phyloP scores from a whole-genome alignment of 2,329 filamentous ascomycete genomes.

The Volutella citrinella region DNA sequence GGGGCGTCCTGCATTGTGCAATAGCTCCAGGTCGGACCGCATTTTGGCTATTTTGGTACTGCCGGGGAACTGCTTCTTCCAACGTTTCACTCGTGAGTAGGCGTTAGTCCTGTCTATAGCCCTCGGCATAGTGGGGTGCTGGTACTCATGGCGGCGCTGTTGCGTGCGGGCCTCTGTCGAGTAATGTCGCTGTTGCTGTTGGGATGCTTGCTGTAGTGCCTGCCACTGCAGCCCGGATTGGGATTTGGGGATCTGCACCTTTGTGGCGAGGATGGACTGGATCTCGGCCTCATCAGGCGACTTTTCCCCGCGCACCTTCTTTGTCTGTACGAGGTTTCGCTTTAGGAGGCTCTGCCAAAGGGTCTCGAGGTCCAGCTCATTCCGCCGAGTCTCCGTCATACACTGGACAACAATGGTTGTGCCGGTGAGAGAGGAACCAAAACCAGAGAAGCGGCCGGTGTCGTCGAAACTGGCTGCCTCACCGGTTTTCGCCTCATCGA shows the following conservation, averaged over 20 bases:
- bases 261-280: constrained; percentile 28
- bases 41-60: too few species aligned
- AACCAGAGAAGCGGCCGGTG: constrained; percentile 68
- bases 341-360: constrained; percentile 47
- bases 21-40: background rate
- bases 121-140: background rate
- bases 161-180: constrained; percentile 30
- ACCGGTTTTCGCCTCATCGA: constrained; percentile 54
- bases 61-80: too few species aligned
- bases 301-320: constrained; percentile 28
- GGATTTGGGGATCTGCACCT: constrained; percentile 30
- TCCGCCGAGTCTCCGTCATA: constrained; percentile 51
- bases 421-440: constrained; percentile 55
- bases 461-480: constrained; percentile 45
- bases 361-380: constrained; percentile 51
- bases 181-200: constrained; percentile 32
- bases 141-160: constrained; percentile 3
- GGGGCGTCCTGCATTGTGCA: constrained; percentile 24
- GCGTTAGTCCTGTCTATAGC: background rate
- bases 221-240: constrained; percentile 33
- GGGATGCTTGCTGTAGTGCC: constrained; percentile 31
- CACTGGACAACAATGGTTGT: constrained; percentile 57
- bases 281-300: constrained; percentile 24
- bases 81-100: too few species aligned
- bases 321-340: constrained; percentile 29